Conservation (phyloP, 2,329 filamentous ascomycete genomes). For the Dissoconium aciculare region DNA sequence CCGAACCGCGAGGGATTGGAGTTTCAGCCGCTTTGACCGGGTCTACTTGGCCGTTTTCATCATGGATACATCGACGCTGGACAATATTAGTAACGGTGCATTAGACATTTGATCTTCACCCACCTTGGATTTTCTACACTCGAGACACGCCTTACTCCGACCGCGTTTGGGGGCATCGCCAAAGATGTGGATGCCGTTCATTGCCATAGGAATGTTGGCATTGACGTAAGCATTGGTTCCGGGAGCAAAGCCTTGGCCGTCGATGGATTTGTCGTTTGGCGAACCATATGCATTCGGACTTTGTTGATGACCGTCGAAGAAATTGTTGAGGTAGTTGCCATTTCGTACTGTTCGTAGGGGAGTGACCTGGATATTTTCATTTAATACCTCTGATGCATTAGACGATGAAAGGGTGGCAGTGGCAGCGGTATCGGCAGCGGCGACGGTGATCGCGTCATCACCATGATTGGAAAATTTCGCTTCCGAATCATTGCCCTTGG, state of each 20-base stretch:
- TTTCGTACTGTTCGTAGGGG: constrained; percentile 2
- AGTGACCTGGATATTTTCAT: constrained; percentile 18
- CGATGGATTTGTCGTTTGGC: constrained; percentile 1
- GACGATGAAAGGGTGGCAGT: neutral
- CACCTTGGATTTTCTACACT: constrained; percentile 54
- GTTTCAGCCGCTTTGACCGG: constrained; percentile 48
- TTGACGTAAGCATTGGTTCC: constrained; percentile 22
- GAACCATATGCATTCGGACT: constrained; percentile 3
- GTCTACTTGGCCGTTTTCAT: constrained; percentile 49
- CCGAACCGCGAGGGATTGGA: constrained; percentile 43
- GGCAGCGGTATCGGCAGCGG: neutral
- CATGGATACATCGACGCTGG: constrained; percentile 52
- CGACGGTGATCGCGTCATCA: no score
- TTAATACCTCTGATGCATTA: neutral
- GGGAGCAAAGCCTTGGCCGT: constrained; percentile 12
- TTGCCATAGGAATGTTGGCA: constrained; percentile 31
- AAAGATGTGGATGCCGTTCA: constrained; percentile 45
- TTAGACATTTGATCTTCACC: constrained; percentile 15
- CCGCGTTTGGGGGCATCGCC: constrained; percentile 26
- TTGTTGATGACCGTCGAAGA: constrained; percentile 5
- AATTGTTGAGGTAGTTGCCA: constrained; percentile 4
- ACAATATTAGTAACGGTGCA: neutral
- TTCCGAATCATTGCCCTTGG: no score
- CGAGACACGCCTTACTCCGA: constrained; percentile 48
- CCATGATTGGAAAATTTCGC: no score